Base-by-base conservation (phyloP, 371 early-diverging fungal genomes). In the Parasitella parasitica region DNA sequence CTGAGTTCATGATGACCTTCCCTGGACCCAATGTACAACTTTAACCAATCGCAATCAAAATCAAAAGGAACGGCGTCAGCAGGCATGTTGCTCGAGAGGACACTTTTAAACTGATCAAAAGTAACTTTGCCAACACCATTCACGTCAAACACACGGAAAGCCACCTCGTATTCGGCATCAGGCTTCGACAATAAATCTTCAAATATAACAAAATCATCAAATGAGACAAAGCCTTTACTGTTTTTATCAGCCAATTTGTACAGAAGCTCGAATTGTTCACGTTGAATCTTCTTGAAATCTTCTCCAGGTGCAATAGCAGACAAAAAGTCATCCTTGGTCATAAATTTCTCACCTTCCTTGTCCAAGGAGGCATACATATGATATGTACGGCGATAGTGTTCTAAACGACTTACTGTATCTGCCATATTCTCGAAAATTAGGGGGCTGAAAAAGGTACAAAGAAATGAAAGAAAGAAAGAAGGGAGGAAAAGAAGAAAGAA, bases 161-260 rank as follows among this genome's bases (percentile, higher is more conserved):
- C 90, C 39, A 95, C 83, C 67, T 91, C 86, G 62, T 87, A 91
- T 60, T 93, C 94, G 15, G 94, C 94, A 70, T 93, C 91, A 24
- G 94, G 87, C 41, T 81, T 85, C 27, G 86, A 76, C 32, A 95
- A 72, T 57, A 93, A 62, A 63, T 84, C 77, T 63, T 92, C 85
- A 63, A 95, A 93, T 57, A 83, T 78, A 20, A 88, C 73, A 72
- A 93, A 95, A 65, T 94, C 93, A 26, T 87, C 80, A 51, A 85
- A 78, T 8, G 91, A 85, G 18, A 94, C 64, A 32, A 71, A 55
- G 4, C 91, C 92, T n/a, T 80, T 77, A 22, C 73, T 67, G 16
- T 73, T 70, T 35, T 78, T 75, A 71, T 94, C 93, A n/a, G 93
- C 93, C 11, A 94, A 69, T 39, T 76, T 72, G 72, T 91, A 94